phyloP scores from a whole-genome alignment of 192 early-diverging fungal genomes.

The Coemansia sp. region DNA sequence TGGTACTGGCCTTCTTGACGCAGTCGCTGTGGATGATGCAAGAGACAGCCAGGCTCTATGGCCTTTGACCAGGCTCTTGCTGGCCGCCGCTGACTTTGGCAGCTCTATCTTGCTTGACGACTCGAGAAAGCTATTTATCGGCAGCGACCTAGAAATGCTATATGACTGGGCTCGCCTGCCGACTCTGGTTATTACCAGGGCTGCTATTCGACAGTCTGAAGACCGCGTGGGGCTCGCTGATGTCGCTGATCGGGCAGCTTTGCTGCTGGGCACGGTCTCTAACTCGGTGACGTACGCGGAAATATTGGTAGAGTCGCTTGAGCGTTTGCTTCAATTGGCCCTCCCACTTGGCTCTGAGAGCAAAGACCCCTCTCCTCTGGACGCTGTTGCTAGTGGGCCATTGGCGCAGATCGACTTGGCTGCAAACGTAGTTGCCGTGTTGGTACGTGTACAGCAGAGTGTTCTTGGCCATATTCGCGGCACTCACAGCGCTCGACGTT shows the following conservation, averaged over 20 bases:
- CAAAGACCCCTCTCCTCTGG: slow-evolving; percentile 10
- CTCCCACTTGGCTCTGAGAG: slow-evolving; percentile 16
- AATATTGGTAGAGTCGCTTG: slow-evolving; percentile 30
- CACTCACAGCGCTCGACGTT: background rate
- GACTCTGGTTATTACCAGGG: slow-evolving; percentile 14
- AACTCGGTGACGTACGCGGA: slow-evolving; percentile 29
- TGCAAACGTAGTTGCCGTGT: background rate
- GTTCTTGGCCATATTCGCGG: slow-evolving; percentile 20
- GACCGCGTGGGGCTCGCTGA: slow-evolving; percentile 30
- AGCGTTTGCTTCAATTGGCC: slow-evolving; percentile 38
- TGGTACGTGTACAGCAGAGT: slow-evolving; percentile 17
- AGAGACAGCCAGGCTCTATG: background rate
- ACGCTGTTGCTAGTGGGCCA: slow-evolving; percentile 8
- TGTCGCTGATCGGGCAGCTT: slow-evolving; percentile 25
- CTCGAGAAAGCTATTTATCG: slow-evolving; percentile 23
- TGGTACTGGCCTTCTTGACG: slow-evolving; percentile 1
- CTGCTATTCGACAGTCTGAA: slow-evolving; percentile 13
- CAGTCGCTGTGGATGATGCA: too few relatives aligned
- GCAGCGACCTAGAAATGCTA: slow-evolving; percentile 20
- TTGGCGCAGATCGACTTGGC: slow-evolving; percentile 28
- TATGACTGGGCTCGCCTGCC: slow-evolving; percentile 26
- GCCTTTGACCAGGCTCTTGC: slow-evolving; percentile 11
- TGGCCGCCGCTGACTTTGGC: background rate
- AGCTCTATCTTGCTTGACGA: background rate
- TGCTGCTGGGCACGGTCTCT: background rate